Evolutionary conservation across 768 basidiomycete genomes (phyloP).

Genomic region (Psilocybe azurescens): DNA sequence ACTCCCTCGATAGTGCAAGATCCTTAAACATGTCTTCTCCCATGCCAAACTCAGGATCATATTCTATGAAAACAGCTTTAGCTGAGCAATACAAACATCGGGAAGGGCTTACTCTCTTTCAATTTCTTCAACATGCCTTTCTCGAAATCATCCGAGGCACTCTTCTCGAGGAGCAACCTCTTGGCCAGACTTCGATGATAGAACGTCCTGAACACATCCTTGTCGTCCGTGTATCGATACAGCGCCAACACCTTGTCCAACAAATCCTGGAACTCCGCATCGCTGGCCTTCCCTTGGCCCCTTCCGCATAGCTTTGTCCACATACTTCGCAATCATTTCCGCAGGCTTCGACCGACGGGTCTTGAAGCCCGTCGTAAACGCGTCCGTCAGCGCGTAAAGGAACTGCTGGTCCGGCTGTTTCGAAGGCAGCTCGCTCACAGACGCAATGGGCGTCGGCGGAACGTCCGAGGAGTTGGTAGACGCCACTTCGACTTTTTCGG

Average conservation of each 20-base stretch:
- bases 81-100: background rate
- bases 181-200: slow-evolving; percentile 91
- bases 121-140: slow-evolving; percentile 83
- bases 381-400: slow-evolving; percentile 69
- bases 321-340: slow-evolving; percentile 90
- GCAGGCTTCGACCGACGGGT: slow-evolving; percentile 82
- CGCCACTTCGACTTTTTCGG: slow-evolving; percentile 34
- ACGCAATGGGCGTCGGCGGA: slow-evolving; percentile 19
- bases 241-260: slow-evolving; percentile 73
- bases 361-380: slow-evolving; percentile 78
- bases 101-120: slow-evolving; percentile 62
- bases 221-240: slow-evolving; percentile 89
- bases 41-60: slow-evolving; percentile 94
- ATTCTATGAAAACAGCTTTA: slow-evolving; percentile 54
- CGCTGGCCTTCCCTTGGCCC: slow-evolving; percentile 80
- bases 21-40: slow-evolving; percentile 98
- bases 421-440: slow-evolving; percentile 37
- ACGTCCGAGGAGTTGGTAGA: slow-evolving; percentile 19
- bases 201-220: slow-evolving; percentile 93
- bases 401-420: slow-evolving; percentile 59
- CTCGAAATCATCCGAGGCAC: slow-evolving; percentile 89
- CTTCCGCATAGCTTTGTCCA: slow-evolving; percentile 86
- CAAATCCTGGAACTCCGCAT: slow-evolving; percentile 63
- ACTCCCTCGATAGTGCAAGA: slow-evolving; percentile 75
- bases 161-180: slow-evolving; percentile 81